A percentile compares a stretch with the other conserved stretches of the same genome.
phyloP scores from a whole-genome alignment of 2,329 filamentous ascomycete species.

The Colletotrichum destructivum region DNA sequence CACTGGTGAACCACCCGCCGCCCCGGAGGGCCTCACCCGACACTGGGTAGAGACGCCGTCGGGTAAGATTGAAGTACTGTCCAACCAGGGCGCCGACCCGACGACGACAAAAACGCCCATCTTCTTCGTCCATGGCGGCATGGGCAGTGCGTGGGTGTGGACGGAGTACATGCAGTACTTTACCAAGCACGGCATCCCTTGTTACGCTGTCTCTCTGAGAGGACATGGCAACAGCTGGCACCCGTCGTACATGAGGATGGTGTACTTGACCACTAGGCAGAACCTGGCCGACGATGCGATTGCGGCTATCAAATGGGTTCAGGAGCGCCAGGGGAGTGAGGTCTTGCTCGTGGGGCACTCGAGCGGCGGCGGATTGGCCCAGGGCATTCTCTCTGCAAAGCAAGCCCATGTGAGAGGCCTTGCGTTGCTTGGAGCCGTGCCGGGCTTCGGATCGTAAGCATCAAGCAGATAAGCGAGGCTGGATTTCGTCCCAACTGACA shows the following conservation, averaged over 20 bases:
- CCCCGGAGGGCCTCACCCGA: slow-evolving; percentile 60
- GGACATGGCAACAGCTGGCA: slow-evolving; percentile 69
- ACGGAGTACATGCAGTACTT: slow-evolving; percentile 66
- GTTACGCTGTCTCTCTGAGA: slow-evolving; percentile 67
- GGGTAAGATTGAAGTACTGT: slow-evolving; percentile 66
- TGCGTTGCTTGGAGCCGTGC: slow-evolving; percentile 63
- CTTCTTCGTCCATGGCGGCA: slow-evolving; percentile 69
- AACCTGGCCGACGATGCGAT: slow-evolving; percentile 62
- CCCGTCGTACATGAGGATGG: slow-evolving; percentile 63
- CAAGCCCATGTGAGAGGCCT: slow-evolving; percentile 59
- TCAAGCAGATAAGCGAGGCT: too few species aligned
- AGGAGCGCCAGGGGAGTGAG: slow-evolving; percentile 49
- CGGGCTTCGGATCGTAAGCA: slow-evolving; percentile 63
- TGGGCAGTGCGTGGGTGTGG: slow-evolving; percentile 69
- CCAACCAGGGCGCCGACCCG: slow-evolving; percentile 51
- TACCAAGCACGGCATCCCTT: slow-evolving; percentile 58
- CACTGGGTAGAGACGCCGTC: slow-evolving; percentile 59
- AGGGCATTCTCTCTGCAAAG: slow-evolving; percentile 62
- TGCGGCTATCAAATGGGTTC: slow-evolving; percentile 57
- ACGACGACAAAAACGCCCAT: slow-evolving; percentile 52
- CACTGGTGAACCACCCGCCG: slow-evolving; percentile 44
- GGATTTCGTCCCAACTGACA: slow-evolving; percentile 1
- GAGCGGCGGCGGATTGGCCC: slow-evolving; percentile 65
- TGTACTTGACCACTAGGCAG: slow-evolving; percentile 60
- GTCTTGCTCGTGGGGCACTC: slow-evolving; percentile 66